Evolutionary conservation across 2,329 filamentous ascomycete genomes (phyloP).

Genomic region (Penicillium sp.): DNA sequence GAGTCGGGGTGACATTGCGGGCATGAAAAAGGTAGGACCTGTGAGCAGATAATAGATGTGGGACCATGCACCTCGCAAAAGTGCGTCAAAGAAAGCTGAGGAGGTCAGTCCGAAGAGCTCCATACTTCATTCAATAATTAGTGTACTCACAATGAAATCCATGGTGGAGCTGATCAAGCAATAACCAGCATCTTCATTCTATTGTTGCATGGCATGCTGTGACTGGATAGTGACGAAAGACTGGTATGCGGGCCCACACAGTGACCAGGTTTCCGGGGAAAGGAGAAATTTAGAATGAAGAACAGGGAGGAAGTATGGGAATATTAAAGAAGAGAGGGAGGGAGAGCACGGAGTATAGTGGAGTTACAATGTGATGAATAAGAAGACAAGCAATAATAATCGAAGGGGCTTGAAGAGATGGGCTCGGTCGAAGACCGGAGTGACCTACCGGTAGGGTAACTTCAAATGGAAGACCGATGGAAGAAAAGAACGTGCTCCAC

Average conservation of each 20-base stretch:
- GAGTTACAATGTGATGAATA: conserved; percentile 5
- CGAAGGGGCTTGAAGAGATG: conserved; percentile 10
- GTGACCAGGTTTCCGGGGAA: conserved; percentile 20
- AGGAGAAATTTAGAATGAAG: conserved; percentile 7
- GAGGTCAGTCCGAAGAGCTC: conserved; percentile 1
- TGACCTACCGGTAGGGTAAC: neutral
- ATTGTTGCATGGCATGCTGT: conserved; percentile 35
- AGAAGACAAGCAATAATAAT: conserved; percentile 8
- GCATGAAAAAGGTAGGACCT: conserved; percentile 56
- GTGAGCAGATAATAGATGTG: conserved; percentile 61
- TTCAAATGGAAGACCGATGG: conserved; percentile 6
- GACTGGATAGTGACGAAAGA: conserved; percentile 21
- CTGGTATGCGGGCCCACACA: conserved; percentile 23
- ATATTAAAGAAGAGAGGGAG: conserved; percentile 1
- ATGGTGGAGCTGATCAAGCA: conserved; percentile 28
- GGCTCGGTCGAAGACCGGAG: conserved; percentile 19
- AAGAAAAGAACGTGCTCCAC: conserved; percentile 4
- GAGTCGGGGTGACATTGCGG: conserved; percentile 50
- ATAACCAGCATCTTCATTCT: conserved; percentile 28
- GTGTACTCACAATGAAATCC: conserved; percentile 47
- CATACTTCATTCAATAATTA: neutral
- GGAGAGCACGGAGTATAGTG: too few relatives aligned
- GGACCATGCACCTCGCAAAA: conserved; percentile 64
- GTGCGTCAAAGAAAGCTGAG: conserved; percentile 60
- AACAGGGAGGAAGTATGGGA: conserved; percentile 6